Evolutionary conservation across 169 alveolate genomes (phyloP), one percentile per base, ranked within the genome.

Genomic region (Theileria luwenshuni): DNA sequence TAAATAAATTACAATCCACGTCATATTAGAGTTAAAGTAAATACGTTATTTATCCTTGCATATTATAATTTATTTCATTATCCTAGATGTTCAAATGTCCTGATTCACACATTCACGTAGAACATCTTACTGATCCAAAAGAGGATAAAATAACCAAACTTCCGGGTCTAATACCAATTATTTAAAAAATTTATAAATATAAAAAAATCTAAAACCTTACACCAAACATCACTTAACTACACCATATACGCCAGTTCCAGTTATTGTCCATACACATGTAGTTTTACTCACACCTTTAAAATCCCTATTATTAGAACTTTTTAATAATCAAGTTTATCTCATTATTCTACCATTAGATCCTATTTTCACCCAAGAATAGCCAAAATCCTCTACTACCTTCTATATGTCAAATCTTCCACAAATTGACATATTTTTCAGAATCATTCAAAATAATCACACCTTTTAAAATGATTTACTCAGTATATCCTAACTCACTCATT

Each of bases 61-160:
- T n/a, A n/a, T n/a, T n/a, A n/a, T n/a, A n/a, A n/a, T n/a, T n/a
- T n/a, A n/a, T n/a, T n/a, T n/a, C n/a, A n/a, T n/a, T n/a, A n/a
- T n/a, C n/a, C n/a, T n/a, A n/a, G n/a, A n/a, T 3, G 19, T 30
- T 19, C 6, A 19, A 62, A 28, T 28, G 38, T 62, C 38, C 49
- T 23, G 19, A 62, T 42, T 62, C 60, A 62, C 71, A 62, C 71
- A 42, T 45, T 42, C 1, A 21, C 33, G 33, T 21, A 56, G 6
- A 56, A 17, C 65, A 56, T 56, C 32, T 17, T 21, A 6, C 17
- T 1, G 12, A 56, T 13, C 25, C 45, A 27, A 2, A 27, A 56
- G 30, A 56, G 30, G 1, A 21, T n/a, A 56, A n/a, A n/a, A n/a
- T 56, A 28, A 28, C 17, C 23, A 21, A 56, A 56, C 19, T 1